Evolutionary conservation across 106 monocot genomes (phyloP).

Genomic region (Narthecium ossifragum): DNA sequence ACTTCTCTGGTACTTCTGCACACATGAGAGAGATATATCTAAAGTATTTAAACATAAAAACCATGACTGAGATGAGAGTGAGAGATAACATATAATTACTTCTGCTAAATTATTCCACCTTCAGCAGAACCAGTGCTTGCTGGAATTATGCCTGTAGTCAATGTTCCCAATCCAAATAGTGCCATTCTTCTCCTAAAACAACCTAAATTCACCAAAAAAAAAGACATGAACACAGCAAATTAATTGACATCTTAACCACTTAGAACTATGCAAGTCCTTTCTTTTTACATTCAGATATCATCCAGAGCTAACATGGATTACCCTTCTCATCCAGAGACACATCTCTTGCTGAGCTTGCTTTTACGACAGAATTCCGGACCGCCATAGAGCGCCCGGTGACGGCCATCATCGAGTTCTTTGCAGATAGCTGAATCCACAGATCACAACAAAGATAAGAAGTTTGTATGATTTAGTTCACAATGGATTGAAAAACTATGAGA

Average conservation of each 20-base stretch:
- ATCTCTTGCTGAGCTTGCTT: constrained; percentile 1
- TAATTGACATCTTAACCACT: neutral
- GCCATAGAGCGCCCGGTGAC: neutral
- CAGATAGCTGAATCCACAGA: neutral
- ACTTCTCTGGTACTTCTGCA: constrained; percentile 71
- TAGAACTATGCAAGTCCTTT: neutral
- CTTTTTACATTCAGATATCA: neutral
- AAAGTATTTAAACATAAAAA: neutral
- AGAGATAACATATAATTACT: neutral
- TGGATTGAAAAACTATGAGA: too few relatives aligned
- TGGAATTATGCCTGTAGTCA: constrained; percentile 28
- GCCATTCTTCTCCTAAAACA: constrained; percentile 44
- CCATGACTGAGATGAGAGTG: neutral
- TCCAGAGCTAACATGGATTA: neutral
- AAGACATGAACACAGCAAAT: neutral
- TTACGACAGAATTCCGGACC: neutral
- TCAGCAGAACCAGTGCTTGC: constrained; percentile 48
- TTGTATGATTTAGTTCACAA: too few relatives aligned
- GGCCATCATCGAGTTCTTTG: neutral
- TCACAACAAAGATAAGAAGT: too few relatives aligned
- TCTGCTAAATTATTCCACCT: constrained; percentile 31
- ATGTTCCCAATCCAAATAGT: constrained; percentile 38
- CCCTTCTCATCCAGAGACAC: neutral
- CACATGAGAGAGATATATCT: neutral
- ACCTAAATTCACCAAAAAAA: constrained; percentile 19